Evolutionary conservation across 352 stramenopile genomes (phyloP), one percentile per base, ranked within the genome.

Genomic region (Bremia lactucae): DNA sequence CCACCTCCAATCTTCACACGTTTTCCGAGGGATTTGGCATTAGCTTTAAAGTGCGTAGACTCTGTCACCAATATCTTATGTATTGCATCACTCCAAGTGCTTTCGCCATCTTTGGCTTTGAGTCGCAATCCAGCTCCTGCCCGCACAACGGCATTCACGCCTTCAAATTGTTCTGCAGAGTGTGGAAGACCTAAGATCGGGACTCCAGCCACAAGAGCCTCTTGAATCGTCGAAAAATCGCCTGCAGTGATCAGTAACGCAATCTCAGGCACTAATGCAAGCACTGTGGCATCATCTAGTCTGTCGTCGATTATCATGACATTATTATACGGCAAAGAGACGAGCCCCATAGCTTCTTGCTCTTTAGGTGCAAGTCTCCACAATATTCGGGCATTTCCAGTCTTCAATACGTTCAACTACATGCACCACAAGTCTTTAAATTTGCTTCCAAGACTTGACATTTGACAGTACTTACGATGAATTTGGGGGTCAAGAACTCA

Each of bases 161-260:
- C 66, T 62, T 92, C 80, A 24, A 65, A 43, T 69, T 91, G 76
- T 42, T 92, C 79, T 1, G 80, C 77, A 0, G 75, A 79, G 42
- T 83, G 70, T 3, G 77, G 77, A n/a, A 90, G 45, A 10, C 65
- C 73, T 13, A 90, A 58, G 20, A 92, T 61, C 11, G 80, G 77
- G 3, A 79, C 56, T 4, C 77, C 74, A 4, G 56, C 52, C 4
- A 68, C 46, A 5, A 92, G 65, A 24, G 80, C 74, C 29, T 84
- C 62, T 23, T 83, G 73, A 20, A 87, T 58, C 1, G 46, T 67
- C 38, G 68, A 61, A 39, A 77, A 69, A 25, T 78, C 64, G 4
- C 80, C 77, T 13, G 68, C 43, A 1, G 70, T 84, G 40, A 89
- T 56, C n/a, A 90, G 42, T 42, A 92, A 35, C 34, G 55, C 57